Evolutionary conservation across 163 green algal genomes (phyloP).

Genomic region (Trebouxiophyceae sp.): DNA sequence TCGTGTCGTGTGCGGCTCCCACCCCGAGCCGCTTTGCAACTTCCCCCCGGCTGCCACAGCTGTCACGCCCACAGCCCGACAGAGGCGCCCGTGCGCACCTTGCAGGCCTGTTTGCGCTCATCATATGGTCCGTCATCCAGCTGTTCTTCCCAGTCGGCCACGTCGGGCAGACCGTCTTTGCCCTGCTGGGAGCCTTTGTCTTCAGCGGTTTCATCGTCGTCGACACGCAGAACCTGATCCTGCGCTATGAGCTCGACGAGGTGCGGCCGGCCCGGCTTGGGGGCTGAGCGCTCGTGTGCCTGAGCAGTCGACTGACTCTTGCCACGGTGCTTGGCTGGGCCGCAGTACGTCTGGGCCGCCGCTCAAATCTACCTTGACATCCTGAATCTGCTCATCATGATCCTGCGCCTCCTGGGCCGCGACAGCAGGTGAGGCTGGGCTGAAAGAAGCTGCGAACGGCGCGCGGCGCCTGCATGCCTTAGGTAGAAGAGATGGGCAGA

Average conservation of each 20-base stretch:
- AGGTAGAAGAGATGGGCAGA: too few relatives aligned
- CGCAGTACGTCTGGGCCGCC: conserved; percentile 45
- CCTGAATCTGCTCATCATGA: conserved; percentile 43
- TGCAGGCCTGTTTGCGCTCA: conserved; percentile 34
- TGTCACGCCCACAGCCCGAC: too few relatives aligned
- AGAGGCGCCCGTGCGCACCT: too few relatives aligned
- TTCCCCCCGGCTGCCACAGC: too few relatives aligned
- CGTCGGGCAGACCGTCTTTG: conserved; percentile 38
- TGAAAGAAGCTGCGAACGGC: too few relatives aligned
- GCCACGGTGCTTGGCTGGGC: neutral
- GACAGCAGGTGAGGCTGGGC: too few relatives aligned
- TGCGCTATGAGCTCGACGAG: conserved; percentile 17
- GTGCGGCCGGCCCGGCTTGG: neutral
- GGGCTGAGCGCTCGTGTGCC: neutral
- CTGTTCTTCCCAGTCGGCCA: conserved; percentile 36
- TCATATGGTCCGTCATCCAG: conserved; percentile 60
- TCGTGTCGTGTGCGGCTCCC: conserved; percentile 19
- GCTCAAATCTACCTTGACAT: conserved; percentile 50
- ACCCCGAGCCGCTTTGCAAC: too few relatives aligned
- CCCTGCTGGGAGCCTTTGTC: conserved; percentile 52
- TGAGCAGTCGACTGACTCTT: neutral
- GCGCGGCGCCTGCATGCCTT: too few relatives aligned
- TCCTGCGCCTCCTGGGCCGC: neutral
- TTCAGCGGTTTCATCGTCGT: conserved; percentile 58
- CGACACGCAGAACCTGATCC: conserved; percentile 57